Percentiles rank a stretch among this genome's conserved stretches.
Conservation (phyloP, 192 early-diverging fungal genomes). For the Neocallimastix lanati region DNA sequence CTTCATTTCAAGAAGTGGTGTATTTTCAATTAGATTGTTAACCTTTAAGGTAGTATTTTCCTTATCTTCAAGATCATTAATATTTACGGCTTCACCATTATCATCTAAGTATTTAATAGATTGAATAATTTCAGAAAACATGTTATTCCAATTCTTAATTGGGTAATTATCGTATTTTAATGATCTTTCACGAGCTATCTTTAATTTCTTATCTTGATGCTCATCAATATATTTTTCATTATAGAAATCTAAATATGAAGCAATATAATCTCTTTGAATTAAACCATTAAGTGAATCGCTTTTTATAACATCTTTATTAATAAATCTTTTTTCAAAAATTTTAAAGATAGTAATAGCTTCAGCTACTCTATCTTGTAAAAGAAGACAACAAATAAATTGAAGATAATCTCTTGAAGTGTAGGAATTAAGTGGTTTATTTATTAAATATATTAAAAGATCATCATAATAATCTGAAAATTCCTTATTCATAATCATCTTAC, state of each 20-base stretch:
- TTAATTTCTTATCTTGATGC: neutral
- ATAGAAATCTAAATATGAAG: neutral
- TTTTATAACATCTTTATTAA: neutral
- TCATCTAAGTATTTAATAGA: neutral
- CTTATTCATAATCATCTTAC: neutral
- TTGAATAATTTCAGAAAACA: neutral
- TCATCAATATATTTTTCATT: neutral
- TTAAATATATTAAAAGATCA: neutral
- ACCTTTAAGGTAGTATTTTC: neutral
- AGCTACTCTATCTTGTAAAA: neutral
- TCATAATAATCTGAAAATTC: neutral
- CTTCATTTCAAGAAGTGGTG: neutral
- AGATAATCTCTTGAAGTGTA: neutral
- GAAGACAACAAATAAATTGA: neutral
- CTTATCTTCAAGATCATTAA: neutral
- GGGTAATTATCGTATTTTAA: neutral
- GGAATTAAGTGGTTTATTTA: neutral
- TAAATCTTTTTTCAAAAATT: neutral
- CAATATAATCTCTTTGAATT: neutral
- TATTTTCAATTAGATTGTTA: neutral
- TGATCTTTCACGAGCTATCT: neutral
- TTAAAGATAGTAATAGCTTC: neutral
- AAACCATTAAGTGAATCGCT: neutral
- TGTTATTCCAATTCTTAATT: neutral
- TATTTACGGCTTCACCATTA: neutral